Evolutionary conservation across 306 rosid species (phyloP).

Genomic region (Citrullus colocynthis): DNA sequence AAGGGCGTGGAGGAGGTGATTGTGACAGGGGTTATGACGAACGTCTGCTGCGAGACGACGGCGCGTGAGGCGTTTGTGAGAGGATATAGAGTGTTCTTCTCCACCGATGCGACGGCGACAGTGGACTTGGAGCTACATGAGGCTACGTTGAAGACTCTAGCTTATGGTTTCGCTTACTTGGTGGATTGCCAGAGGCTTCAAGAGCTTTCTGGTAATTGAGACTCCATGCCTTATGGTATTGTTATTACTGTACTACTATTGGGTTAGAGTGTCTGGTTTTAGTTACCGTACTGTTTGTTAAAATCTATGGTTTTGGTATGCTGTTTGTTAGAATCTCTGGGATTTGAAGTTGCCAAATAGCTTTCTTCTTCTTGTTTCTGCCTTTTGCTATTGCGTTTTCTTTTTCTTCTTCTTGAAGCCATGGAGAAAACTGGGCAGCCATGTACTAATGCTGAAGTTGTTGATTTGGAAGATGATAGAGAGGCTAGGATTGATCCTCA

Average conservation of each 20-base stretch:
- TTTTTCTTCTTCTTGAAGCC: background rate
- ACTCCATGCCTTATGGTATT: background rate
- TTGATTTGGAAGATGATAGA: background rate
- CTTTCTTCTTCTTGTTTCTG: background rate
- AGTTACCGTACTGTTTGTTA: background rate
- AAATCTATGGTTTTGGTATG: background rate
- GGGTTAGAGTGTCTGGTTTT: background rate
- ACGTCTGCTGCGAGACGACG: slow-evolving; percentile 67
- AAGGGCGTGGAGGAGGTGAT: slow-evolving; percentile 57
- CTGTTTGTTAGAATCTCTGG: background rate
- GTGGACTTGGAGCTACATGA: slow-evolving; percentile 39
- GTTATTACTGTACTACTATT: background rate
- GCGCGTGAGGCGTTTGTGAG: slow-evolving; percentile 59
- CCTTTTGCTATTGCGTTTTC: background rate
- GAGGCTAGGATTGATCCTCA: background rate
- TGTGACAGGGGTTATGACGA: slow-evolving; percentile 60
- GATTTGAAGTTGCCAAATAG: background rate
- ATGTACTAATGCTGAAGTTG: background rate
- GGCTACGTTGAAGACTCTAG: slow-evolving; percentile 60
- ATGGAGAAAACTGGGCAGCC: background rate
- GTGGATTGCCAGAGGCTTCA: slow-evolving; percentile 33
- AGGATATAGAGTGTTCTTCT: slow-evolving; percentile 63
- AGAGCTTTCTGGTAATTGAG: slow-evolving; percentile 4
- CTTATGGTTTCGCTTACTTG: slow-evolving; percentile 61
- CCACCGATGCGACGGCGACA: slow-evolving; percentile 57